Conservation (phyloP, 306 rosid species). For the Lablab purpureus region DNA sequence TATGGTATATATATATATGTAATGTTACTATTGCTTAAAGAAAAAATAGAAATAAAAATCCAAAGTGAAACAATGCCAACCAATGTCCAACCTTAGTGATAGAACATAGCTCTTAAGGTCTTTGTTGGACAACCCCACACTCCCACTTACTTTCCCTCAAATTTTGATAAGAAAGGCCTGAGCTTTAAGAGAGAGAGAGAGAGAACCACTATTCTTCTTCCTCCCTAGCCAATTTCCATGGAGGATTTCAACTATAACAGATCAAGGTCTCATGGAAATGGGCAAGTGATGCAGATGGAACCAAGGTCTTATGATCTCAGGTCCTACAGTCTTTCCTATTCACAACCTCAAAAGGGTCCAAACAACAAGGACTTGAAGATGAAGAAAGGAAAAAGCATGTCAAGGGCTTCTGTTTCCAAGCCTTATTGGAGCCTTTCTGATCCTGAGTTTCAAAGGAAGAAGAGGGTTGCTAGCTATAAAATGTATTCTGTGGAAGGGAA, state of each 20-base stretch:
- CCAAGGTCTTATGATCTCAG: slow-evolving; percentile 61
- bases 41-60: neutral
- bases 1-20: too few relatives aligned
- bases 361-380: slow-evolving; percentile 55
- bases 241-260: slow-evolving; percentile 59
- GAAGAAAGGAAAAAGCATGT: slow-evolving; percentile 71
- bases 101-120: slow-evolving; percentile 30
- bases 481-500: slow-evolving; percentile 91
- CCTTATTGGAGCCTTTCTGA: slow-evolving; percentile 64
- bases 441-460: slow-evolving; percentile 91
- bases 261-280: slow-evolving; percentile 64
- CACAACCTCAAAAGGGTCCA: slow-evolving; percentile 56
- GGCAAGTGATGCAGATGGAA: slow-evolving; percentile 68
- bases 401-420: slow-evolving; percentile 65
- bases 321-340: slow-evolving; percentile 63
- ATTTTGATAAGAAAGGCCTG: slow-evolving; percentile 14
- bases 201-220: neutral
- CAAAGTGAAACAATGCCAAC: slow-evolving; percentile 42
- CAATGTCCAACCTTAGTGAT: slow-evolving; percentile 16
- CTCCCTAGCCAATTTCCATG: slow-evolving; percentile 51
- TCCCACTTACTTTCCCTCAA: neutral
- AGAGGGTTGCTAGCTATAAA: slow-evolving; percentile 86
- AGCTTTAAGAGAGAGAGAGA: slow-evolving; percentile 2
- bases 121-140: slow-evolving; percentile 56
- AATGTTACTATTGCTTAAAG: too few relatives aligned